Conservation (phyloP, 2,329 filamentous ascomycete genomes). For the Fusarium pseudonygamai region DNA sequence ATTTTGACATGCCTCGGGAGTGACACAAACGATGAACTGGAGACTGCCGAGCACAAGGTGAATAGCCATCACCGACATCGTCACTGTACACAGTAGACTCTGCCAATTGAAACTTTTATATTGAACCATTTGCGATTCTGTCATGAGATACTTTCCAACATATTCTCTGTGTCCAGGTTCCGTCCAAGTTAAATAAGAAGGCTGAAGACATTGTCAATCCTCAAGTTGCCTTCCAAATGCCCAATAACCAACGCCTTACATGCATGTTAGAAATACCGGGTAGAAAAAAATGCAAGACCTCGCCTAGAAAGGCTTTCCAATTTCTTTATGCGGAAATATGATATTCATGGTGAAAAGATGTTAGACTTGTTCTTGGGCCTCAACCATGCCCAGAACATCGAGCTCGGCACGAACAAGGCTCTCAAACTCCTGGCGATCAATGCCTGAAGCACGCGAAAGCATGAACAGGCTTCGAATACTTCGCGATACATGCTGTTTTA, state of each 20-base stretch:
- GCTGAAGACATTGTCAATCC: not conserved
- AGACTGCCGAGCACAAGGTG: not conserved
- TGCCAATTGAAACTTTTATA: not conserved
- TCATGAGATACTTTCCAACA: constrained; percentile 6
- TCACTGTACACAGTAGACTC: not conserved
- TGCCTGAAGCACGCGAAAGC: constrained; percentile 75
- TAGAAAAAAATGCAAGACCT: constrained; percentile 5
- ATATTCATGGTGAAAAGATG: not conserved
- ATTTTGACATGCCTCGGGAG: too few species aligned
- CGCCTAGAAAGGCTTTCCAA: not conserved
- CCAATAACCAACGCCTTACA: constrained; percentile 38
- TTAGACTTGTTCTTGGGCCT: constrained; percentile 57
- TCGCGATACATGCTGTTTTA: constrained; percentile 82
- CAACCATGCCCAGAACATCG: constrained; percentile 74
- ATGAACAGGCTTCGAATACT: constrained; percentile 81
- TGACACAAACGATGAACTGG: not conserved
- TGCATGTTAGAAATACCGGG: constrained; percentile 18
- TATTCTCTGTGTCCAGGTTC: not conserved
- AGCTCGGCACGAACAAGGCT: constrained; percentile 76
- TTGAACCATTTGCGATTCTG: constrained; percentile 27
- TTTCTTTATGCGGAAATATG: not conserved
- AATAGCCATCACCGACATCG: not conserved
- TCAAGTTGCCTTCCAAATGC: constrained; percentile 9
- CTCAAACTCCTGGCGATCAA: constrained; percentile 79
- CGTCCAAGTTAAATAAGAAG: constrained; percentile 11